Evolutionary conservation across 2,329 filamentous ascomycete species (phyloP).

Genomic region (Clonostachys byssicola): DNA sequence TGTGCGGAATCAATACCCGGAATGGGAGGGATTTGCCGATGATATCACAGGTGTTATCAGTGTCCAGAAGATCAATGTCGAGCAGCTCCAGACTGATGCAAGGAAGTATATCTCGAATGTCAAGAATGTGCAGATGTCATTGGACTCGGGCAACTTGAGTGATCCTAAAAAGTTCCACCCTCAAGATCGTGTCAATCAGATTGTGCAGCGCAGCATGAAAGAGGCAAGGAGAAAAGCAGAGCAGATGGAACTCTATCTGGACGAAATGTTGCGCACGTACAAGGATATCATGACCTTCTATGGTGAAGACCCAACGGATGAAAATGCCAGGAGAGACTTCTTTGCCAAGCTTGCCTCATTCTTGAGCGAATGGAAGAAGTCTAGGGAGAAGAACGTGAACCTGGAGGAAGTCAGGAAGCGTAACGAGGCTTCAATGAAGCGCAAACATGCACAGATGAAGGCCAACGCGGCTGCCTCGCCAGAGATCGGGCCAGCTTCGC

Average conservation of each 20-base stretch:
- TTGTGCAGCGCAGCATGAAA: constrained; percentile 94
- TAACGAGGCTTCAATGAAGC: constrained; percentile 89
- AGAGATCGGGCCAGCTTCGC: constrained; percentile 54
- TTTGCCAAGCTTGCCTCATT: constrained; percentile 91
- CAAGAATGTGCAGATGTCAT: constrained; percentile 84
- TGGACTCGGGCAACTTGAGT: constrained; percentile 90
- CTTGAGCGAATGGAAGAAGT: constrained; percentile 93
- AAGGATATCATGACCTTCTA: constrained; percentile 97
- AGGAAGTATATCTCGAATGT: constrained; percentile 93
- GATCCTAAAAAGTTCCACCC: constrained; percentile 98
- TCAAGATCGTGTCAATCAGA: constrained; percentile 87
- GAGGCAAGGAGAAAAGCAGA: constrained; percentile 93
- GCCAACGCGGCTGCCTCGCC: constrained; percentile 43
- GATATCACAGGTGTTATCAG: constrained; percentile 78
- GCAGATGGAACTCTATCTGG: constrained; percentile 88
- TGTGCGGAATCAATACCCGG: constrained; percentile 91
- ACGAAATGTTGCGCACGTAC: constrained; percentile 87
- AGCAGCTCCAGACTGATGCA: constrained; percentile 82
- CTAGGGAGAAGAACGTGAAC: constrained; percentile 82
- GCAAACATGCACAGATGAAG: constrained; percentile 74
- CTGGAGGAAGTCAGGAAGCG: constrained; percentile 79
- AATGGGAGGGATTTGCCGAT: constrained; percentile 85
- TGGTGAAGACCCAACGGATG: constrained; percentile 87
- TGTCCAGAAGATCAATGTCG: constrained; percentile 89
- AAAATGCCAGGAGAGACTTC: constrained; percentile 91